Evolutionary conservation across 805 yeast genomes (phyloP).

Genomic region (Scheffersomyces stipitis): DNA sequence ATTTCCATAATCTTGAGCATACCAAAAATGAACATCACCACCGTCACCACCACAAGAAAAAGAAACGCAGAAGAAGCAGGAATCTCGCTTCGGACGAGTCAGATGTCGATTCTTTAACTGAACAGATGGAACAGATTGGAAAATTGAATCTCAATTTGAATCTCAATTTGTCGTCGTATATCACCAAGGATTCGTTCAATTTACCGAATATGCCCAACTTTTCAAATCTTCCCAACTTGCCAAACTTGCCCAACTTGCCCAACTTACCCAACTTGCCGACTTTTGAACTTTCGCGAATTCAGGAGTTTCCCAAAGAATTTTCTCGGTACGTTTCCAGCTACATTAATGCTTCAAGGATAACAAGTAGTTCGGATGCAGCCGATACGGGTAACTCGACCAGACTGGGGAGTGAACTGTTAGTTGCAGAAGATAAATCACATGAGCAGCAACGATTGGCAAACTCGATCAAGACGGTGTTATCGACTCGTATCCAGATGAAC

Average conservation of each 20-base stretch:
- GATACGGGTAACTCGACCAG: constrained; percentile 5
- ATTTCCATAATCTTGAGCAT: too few relatives aligned
- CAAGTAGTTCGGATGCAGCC: too few relatives aligned
- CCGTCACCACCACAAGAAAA: constrained; percentile 1
- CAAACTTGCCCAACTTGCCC: constrained; percentile 19
- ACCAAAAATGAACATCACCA: too few relatives aligned
- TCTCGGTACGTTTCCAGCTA: constrained; percentile 29
- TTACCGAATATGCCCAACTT: constrained; percentile 19
- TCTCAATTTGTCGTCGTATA: constrained; percentile 20
- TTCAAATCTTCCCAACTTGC: constrained; percentile 21
- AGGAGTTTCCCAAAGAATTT: constrained; percentile 29
- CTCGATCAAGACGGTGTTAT: constrained; percentile 38
- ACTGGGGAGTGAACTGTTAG: constrained; percentile 1
- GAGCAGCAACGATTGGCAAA: constrained; percentile 22
- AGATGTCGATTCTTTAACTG: constrained; percentile 40
- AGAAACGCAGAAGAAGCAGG: constrained; percentile 1
- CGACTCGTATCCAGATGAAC: constrained; percentile 43
- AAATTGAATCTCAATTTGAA: constrained; percentile 33
- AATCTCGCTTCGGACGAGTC: constrained; percentile 15
- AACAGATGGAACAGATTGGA: constrained; percentile 55
- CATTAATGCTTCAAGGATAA: constrained; percentile 17
- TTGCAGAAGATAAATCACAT: constrained; percentile 12
- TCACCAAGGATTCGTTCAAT: constrained; percentile 14
- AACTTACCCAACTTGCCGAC: constrained; percentile 23
- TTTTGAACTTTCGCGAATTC: constrained; percentile 22